phyloP scores from a whole-genome alignment of 2,329 filamentous ascomycete species.

The Colletotrichum sp. region DNA sequence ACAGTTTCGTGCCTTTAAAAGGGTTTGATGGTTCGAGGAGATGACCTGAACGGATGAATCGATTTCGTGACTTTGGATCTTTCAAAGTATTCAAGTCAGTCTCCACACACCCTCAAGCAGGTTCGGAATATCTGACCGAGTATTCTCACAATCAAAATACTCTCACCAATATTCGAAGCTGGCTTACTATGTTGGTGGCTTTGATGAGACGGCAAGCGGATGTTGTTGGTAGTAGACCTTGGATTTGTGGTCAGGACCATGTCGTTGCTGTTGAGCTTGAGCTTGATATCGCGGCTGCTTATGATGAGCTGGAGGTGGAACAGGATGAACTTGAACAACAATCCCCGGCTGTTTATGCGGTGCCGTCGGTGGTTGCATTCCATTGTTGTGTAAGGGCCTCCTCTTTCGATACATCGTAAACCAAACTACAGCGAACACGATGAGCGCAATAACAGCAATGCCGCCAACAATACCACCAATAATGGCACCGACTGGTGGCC shows the following conservation, averaged over 20 bases:
- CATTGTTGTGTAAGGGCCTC: neutral
- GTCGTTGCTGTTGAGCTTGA: neutral
- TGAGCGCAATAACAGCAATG: conserved; percentile 33
- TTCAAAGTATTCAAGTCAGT: neutral
- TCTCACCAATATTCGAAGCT: neutral
- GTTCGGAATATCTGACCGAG: accelerated
- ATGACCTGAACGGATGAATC: accelerated
- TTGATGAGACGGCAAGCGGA: accelerated
- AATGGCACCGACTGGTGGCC: conserved; percentile 31
- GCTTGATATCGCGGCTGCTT: neutral
- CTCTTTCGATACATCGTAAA: conserved; percentile 30
- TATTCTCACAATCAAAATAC: accelerated
- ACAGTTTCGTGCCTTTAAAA: accelerated
- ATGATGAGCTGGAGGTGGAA: neutral
- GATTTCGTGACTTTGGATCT: neutral
- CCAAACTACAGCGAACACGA: conserved; percentile 27
- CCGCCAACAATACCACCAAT: conserved; percentile 41
- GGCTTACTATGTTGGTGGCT: accelerated
- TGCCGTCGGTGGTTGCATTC: neutral
- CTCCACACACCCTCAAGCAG: accelerated
- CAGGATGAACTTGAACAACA: neutral
- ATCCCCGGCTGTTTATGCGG: neutral
- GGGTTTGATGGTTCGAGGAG: neutral
- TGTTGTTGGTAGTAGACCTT: neutral
- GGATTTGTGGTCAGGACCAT: neutral